phyloP scores from a whole-genome alignment of 345 rosid species.

The Hibiscus mutabilis region DNA sequence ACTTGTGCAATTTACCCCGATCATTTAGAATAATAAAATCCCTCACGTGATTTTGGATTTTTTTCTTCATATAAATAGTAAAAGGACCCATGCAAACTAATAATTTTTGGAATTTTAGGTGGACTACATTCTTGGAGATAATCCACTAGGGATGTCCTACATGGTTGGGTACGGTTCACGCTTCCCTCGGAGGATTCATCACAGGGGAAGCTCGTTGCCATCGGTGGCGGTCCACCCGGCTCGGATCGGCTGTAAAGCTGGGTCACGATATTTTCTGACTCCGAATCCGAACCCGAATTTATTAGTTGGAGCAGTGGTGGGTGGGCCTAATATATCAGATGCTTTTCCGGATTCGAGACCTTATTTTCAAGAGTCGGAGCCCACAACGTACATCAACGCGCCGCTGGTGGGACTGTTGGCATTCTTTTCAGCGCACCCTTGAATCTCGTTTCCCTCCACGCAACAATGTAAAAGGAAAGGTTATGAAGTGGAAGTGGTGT shows the following conservation, averaged over 20 bases:
- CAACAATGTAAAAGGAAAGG: no score
- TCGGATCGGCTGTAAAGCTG: not conserved
- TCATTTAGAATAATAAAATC: no score
- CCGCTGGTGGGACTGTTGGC: not conserved
- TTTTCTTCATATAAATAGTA: no score
- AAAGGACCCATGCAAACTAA: no score
- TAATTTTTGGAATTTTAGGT: not conserved
- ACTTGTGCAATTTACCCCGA: no score
- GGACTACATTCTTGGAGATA: not conserved
- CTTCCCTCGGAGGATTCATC: not conserved
- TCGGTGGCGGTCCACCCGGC: not conserved
- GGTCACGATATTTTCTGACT: not conserved
- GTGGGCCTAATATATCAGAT: not conserved
- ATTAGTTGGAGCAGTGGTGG: not conserved
- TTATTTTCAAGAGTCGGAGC: not conserved
- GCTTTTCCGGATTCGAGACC: not conserved
- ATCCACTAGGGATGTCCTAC: not conserved
- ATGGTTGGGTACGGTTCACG: not conserved
- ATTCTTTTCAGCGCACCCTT: not conserved
- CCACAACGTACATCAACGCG: not conserved
- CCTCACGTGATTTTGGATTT: no score
- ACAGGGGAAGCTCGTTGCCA: not conserved
- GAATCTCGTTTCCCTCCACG: no score
- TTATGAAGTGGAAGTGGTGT: no score
- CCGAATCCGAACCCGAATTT: not conserved